These are phyloP conservation scores for Vanderwaltozyma yarrowii DNA, from an alignment of 805 yeast genomes.

Conservation along the genomic window DNA sequence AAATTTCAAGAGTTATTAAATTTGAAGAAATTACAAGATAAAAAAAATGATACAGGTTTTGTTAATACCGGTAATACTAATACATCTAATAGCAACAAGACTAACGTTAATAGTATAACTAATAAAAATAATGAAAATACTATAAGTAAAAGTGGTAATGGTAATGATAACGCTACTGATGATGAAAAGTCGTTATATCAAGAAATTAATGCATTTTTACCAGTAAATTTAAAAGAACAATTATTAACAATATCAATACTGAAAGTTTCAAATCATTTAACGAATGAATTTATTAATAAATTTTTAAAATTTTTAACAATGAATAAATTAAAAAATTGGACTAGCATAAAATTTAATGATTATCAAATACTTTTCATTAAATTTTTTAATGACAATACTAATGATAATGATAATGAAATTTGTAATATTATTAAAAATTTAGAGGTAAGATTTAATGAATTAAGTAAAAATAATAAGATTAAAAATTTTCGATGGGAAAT, in stretches of 20 bases:
- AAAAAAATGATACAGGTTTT: too few species aligned
- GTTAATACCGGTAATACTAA: not conserved
- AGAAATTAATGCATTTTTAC: conserved; percentile 22
- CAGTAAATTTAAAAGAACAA: conserved; percentile 19
- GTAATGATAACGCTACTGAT: not conserved
- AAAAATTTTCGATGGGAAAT: conserved; percentile 4
- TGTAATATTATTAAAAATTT: not conserved
- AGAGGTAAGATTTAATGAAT: not conserved
- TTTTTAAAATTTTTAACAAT: conserved; percentile 8
- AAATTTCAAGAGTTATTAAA: not conserved
- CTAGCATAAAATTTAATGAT: not conserved
- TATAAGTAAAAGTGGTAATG: not conserved
- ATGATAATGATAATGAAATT: not conserved
- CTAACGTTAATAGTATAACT: not conserved
- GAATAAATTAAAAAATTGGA: not conserved
- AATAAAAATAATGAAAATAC: not conserved
- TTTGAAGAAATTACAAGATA: not conserved
- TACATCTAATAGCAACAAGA: not conserved
- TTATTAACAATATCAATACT: conserved; percentile 13
- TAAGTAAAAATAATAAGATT: not conserved
- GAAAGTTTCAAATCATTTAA: too few species aligned
- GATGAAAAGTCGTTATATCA: conserved; percentile 4
- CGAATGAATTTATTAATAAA: conserved; percentile 1
- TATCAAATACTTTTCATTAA: not conserved
- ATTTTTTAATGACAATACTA: not conserved